These are phyloP conservation scores for Mimosa pudica DNA, from an alignment of 306 rosid genomes.

Conservation along the genomic window DNA sequence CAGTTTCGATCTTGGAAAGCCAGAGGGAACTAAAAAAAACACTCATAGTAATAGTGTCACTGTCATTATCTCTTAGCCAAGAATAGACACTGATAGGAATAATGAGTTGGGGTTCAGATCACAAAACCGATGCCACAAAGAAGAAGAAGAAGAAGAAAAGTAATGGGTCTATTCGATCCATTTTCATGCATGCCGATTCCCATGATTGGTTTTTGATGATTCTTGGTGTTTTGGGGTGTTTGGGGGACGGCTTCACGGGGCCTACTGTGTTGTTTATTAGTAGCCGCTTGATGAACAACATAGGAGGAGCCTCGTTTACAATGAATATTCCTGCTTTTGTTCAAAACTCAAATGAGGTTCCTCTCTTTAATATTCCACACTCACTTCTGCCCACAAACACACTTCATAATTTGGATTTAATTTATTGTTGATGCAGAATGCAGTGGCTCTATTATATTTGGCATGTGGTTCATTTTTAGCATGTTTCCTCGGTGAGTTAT, in stretches of 20 bases:
- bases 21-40: neutral
- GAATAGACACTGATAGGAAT: neutral
- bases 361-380: neutral
- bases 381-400: neutral
- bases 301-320: slow-evolving; percentile 36
- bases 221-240: slow-evolving; percentile 64
- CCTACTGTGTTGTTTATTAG: slow-evolving; percentile 50
- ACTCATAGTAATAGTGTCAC: neutral
- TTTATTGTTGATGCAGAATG: slow-evolving; percentile 64
- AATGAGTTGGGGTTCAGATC: slow-evolving; percentile 37
- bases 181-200: slow-evolving; percentile 81
- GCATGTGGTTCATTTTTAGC: slow-evolving; percentile 68
- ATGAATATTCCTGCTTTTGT: neutral
- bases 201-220: slow-evolving; percentile 57
- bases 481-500: slow-evolving; percentile 80
- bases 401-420: slow-evolving; percentile 24
- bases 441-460: slow-evolving; percentile 65
- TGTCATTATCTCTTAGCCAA: slow-evolving; percentile 27
- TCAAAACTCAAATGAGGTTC: slow-evolving; percentile 42
- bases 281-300: slow-evolving; percentile 45
- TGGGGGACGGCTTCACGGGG: slow-evolving; percentile 69
- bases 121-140: slow-evolving; percentile 13
- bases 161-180: slow-evolving; percentile 52
- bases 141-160: slow-evolving; percentile 29
- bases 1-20: slow-evolving; percentile 37